These are phyloP conservation scores for Septoria petroselini DNA, from an alignment of 2,329 filamentous ascomycete genomes.

Conservation along the genomic window DNA sequence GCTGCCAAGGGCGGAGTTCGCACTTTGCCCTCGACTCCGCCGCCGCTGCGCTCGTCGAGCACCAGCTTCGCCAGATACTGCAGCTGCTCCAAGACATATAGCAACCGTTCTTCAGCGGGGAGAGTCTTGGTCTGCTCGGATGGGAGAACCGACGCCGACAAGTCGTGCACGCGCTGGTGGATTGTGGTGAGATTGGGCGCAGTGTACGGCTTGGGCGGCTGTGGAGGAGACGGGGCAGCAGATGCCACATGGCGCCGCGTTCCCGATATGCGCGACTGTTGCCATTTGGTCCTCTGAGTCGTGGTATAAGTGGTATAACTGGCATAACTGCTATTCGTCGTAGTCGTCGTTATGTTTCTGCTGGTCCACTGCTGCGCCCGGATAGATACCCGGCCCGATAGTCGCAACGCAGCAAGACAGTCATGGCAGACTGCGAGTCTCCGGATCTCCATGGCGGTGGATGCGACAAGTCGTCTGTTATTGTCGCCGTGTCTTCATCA, in stretches of 20 bases:
- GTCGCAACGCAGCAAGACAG: slow-evolving; percentile 19
- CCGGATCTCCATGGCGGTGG: slow-evolving; percentile 23
- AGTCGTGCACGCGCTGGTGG: slow-evolving; percentile 33
- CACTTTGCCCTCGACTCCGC: slow-evolving; percentile 1
- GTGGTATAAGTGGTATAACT: too few species aligned
- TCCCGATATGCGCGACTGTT: too few species aligned
- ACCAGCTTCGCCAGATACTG: slow-evolving; percentile 30
- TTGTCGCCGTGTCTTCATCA: too few species aligned
- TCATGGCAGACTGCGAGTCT: slow-evolving; percentile 21
- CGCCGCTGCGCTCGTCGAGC: slow-evolving; percentile 24
- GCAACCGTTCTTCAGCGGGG: slow-evolving; percentile 33
- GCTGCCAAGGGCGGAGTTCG: too few species aligned
- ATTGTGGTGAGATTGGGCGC: slow-evolving; percentile 20
- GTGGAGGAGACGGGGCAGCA: not conserved
- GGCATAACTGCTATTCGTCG: too few species aligned
- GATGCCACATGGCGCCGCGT: too few species aligned
- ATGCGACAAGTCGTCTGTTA: too few species aligned
- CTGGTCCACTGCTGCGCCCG: not conserved
- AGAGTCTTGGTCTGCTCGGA: slow-evolving; percentile 23
- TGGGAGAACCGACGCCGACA: slow-evolving; percentile 29
- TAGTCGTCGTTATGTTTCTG: not conserved
- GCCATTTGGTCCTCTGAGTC: too few species aligned
- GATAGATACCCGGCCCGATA: not conserved
- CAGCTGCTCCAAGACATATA: slow-evolving; percentile 37
- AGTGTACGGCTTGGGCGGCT: slow-evolving; percentile 9